Base-by-base conservation (phyloP, 805 yeast species). In the Nakazawaea ambrosiae region DNA sequence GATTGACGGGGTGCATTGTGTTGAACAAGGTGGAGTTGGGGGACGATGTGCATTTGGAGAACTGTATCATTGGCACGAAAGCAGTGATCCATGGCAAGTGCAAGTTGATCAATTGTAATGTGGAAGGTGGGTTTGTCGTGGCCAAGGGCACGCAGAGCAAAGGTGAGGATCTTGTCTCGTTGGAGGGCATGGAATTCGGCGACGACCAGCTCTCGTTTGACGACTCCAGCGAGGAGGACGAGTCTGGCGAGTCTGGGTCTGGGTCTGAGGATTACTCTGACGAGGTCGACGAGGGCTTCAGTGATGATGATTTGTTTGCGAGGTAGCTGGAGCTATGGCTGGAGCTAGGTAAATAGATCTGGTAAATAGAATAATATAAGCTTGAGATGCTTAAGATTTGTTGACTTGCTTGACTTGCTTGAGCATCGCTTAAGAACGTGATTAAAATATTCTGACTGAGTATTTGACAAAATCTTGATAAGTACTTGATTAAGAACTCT, bases 1-100 rank as follows among this genome's bases (percentile, higher is more conserved):
- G 92, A 48, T 70, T 92, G 40, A 83, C 88, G 2, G 97, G 96
- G 2, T 87, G 89, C 47, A 77, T 92, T 11, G 52, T 92, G 4
- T 64, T 87, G 35, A 82, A 83, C 50, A 73, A 75, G 36, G 94
- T 80, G 17, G 60, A 59, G 1, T 63, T 92, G 26, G 95, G 76
- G 33, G 96, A 90, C 56, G 96, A 85, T 47, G 80, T 58, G 11
- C 73, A 65, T 36, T 56, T 82, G 43, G 98, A 92, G 57, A 92
- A 90, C 61, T 86, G 95, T 61, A 79, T 90, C 15, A 66, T 92
- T 36, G 98, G 97, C 12, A 63, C 66, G 29, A 62, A 65, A 33
- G 89, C 81, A 1, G 61, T 60, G n/a, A 68, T 92, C 20, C 79
- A 76, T 23, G 52, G 68, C 38, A 85, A 81, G 57, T 66, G 76